Conservation (phyloP, 768 basidiomycete genomes). For the Leccinellum albellum region DNA sequence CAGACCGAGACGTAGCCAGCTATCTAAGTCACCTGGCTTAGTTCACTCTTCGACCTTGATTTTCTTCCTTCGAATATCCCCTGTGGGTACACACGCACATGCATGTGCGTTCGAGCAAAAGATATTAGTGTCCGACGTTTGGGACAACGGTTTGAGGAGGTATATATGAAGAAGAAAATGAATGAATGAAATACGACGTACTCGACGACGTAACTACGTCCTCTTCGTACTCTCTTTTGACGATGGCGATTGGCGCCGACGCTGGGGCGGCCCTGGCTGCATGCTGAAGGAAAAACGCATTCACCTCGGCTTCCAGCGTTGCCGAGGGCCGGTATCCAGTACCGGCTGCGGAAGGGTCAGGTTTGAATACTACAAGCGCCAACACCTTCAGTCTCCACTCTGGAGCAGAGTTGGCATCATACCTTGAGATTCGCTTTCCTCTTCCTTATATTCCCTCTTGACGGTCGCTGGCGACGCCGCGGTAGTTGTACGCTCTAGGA, state of each 20-base stretch:
- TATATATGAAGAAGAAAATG: not conserved
- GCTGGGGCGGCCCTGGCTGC: not conserved
- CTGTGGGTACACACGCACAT: not conserved
- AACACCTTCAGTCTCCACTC: not conserved
- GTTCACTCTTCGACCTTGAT: constrained; percentile 16
- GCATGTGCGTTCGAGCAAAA: not conserved
- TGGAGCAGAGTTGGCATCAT: not conserved
- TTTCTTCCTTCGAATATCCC: constrained; percentile 6
- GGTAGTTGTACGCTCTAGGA: not conserved
- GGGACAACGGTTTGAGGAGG: not conserved
- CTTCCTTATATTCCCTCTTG: not conserved
- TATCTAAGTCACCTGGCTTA: not conserved
- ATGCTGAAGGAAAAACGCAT: not conserved
- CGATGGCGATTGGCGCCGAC: too few species aligned
- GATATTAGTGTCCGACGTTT: not conserved
- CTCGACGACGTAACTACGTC: too few species aligned
- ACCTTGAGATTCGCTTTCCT: not conserved
- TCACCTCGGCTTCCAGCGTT: constrained; percentile 4
- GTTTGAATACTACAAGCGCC: not conserved
- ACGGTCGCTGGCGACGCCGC: not conserved
- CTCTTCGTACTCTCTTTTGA: too few species aligned
- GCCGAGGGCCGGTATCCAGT: not conserved
- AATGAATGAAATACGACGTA: too few species aligned
- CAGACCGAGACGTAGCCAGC: not conserved
- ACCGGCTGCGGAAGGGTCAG: not conserved